A percentile compares a stretch with the other conserved stretches of the same genome.
These are phyloP conservation scores for Pseudocercospora musae DNA, from an alignment of 2,329 filamentous ascomycete genomes.

Conservation along the genomic window DNA sequence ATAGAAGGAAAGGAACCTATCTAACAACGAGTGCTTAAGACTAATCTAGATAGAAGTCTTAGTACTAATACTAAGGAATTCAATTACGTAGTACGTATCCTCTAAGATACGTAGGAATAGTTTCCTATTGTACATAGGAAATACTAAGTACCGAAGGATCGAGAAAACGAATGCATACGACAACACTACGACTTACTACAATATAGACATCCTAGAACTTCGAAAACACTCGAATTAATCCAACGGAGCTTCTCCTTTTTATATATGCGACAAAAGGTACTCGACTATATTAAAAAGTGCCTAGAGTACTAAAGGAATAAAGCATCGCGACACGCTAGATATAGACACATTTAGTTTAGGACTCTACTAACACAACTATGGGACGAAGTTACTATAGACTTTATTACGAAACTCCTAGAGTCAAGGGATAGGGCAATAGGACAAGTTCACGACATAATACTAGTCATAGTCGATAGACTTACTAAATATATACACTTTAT, in stretches of 20 bases:
- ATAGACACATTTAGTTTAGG: slow-evolving; percentile 14
- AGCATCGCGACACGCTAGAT: slow-evolving; percentile 8
- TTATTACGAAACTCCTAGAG: slow-evolving; percentile 24
- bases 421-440: slow-evolving; percentile 3
- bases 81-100: slow-evolving; percentile 4
- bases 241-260: neutral
- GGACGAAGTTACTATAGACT: slow-evolving; percentile 15
- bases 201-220: slow-evolving; percentile 7
- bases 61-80: too few relatives aligned
- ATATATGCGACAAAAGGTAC: neutral
- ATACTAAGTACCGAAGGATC: slow-evolving; percentile 9
- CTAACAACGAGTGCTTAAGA: too few relatives aligned
- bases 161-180: slow-evolving; percentile 13
- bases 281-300: slow-evolving; percentile 10
- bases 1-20: too few relatives aligned
- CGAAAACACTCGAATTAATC: neutral
- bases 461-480: slow-evolving; percentile 25
- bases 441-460: slow-evolving; percentile 17
- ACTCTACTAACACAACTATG: slow-evolving; percentile 11
- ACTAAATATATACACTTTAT: slow-evolving; percentile 17
- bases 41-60: too few relatives aligned
- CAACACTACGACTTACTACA: too few relatives aligned
- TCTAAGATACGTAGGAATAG: slow-evolving; percentile 9
- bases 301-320: slow-evolving; percentile 9
- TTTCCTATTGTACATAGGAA: slow-evolving; percentile 11